These are phyloP conservation scores for Prunus yedoensis DNA, from an alignment of 331 rosid species.

Conservation along the genomic window DNA sequence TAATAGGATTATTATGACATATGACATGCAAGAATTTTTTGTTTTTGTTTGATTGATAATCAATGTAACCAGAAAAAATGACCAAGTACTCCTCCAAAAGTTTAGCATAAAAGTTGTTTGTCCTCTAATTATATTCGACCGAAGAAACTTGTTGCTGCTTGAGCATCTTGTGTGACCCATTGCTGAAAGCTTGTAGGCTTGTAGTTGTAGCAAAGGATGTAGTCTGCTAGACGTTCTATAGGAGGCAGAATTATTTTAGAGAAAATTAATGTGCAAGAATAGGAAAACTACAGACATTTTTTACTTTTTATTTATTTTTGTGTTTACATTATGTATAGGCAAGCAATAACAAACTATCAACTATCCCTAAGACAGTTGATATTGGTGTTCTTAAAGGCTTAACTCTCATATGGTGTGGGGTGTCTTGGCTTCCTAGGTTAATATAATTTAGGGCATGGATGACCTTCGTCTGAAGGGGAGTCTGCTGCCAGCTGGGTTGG, in stretches of 20 bases:
- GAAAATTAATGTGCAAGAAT: too few relatives aligned
- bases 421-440: conserved; percentile 3
- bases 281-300: not conserved
- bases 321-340: not conserved
- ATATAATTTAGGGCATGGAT: conserved; percentile 50
- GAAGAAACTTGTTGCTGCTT: not conserved
- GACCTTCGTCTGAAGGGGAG: conserved; percentile 42
- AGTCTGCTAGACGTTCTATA: not conserved
- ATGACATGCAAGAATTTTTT: not conserved
- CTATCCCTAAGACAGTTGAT: not conserved
- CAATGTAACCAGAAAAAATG: not conserved
- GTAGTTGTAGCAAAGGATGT: not conserved
- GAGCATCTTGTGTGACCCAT: not conserved
- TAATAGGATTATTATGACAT: not conserved
- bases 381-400: not conserved
- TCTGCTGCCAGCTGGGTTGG: conserved; percentile 25
- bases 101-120: not conserved
- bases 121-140: not conserved
- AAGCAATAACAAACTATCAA: not conserved
- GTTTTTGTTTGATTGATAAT: not conserved
- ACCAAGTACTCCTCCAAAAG: too few relatives aligned
- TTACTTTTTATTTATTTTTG: not conserved
- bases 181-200: not conserved
- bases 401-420: conserved; percentile 9
- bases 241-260: not conserved